A percentile compares a stretch with the other conserved stretches of the same genome.
phyloP scores from a whole-genome alignment of 371 early-diverging fungal genomes.

The Haplosporangium sp. region DNA sequence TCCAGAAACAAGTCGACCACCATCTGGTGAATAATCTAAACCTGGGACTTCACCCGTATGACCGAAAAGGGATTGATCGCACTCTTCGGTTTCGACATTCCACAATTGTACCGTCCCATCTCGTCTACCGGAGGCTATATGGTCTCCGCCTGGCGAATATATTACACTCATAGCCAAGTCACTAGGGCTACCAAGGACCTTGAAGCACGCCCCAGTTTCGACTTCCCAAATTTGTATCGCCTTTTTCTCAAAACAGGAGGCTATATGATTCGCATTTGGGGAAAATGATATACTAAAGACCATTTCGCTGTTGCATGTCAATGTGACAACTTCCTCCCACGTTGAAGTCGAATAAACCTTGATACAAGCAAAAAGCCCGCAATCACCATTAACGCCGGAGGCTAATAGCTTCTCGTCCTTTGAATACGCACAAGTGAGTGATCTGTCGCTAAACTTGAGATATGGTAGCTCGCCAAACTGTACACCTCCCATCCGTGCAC shows the following conservation, averaged over 20 bases:
- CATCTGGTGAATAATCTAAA: constrained; percentile 8
- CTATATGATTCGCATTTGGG: background rate
- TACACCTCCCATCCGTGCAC: background rate
- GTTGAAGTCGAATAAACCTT: background rate
- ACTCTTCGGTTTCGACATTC: background rate
- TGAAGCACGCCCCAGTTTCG: background rate
- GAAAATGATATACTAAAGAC: background rate
- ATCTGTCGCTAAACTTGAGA: background rate
- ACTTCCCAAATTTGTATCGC: constrained; percentile 24
- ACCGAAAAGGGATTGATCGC: background rate
- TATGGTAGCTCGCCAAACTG: constrained; percentile 1
- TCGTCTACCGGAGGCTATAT: constrained; percentile 10
- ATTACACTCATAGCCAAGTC: background rate
- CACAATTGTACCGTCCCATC: constrained; percentile 17
- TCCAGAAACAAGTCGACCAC: constrained; percentile 8
- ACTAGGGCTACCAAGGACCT: background rate
- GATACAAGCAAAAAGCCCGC: background rate
- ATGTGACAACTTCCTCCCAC: background rate
- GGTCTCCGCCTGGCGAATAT: constrained; percentile 13
- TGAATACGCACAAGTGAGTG: no score
- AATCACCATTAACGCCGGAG: background rate
- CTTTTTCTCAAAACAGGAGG: constrained; percentile 4
- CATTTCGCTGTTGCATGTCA: background rate
- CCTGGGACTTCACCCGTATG: background rate
- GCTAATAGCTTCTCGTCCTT: background rate